Percentiles rank a stretch among this genome's conserved stretches.
Evolutionary conservation across 495 filamentous ascomycete genomes (phyloP).

Genomic region (Penicillium manginii): DNA sequence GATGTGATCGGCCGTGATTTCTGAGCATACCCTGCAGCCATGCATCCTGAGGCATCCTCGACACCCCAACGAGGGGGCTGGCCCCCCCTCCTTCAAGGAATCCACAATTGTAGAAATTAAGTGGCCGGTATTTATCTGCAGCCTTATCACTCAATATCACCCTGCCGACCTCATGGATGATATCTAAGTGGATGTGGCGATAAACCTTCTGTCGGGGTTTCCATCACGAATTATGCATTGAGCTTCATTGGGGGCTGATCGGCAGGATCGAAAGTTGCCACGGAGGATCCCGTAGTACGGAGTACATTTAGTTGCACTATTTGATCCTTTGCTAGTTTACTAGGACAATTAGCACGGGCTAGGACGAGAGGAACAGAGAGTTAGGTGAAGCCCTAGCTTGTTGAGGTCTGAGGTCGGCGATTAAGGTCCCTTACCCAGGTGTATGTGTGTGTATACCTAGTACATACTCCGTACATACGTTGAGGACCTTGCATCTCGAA

Average conservation of each 20-base stretch:
- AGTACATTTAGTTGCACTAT: too few relatives aligned
- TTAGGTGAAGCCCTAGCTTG: neutral
- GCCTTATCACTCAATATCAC: constrained; percentile 7
- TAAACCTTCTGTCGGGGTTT: neutral
- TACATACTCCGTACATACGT: too few relatives aligned
- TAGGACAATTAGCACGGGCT: too few relatives aligned
- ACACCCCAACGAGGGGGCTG: neutral
- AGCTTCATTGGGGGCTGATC: neutral
- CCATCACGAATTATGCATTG: neutral
- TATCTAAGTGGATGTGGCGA: neutral
- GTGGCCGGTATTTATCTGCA: constrained; percentile 10
- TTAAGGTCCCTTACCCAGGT: too few relatives aligned
- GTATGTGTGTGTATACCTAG: too few relatives aligned
- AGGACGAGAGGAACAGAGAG: neutral
- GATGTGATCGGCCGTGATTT: constrained; percentile 20
- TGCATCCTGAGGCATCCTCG: neutral
- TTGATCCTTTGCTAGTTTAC: too few relatives aligned
- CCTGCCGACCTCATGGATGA: neutral
- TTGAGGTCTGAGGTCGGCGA: neutral
- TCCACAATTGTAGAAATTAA: neutral
- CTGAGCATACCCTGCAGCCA: constrained; percentile 6
- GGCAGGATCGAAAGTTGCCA: neutral
- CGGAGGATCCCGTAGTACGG: too few relatives aligned
- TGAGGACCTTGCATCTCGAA: too few relatives aligned
- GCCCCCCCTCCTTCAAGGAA: neutral